These are phyloP conservation scores for Aspergillus olivimuriae DNA, from an alignment of 495 filamentous ascomycete genomes.

Conservation along the genomic window DNA sequence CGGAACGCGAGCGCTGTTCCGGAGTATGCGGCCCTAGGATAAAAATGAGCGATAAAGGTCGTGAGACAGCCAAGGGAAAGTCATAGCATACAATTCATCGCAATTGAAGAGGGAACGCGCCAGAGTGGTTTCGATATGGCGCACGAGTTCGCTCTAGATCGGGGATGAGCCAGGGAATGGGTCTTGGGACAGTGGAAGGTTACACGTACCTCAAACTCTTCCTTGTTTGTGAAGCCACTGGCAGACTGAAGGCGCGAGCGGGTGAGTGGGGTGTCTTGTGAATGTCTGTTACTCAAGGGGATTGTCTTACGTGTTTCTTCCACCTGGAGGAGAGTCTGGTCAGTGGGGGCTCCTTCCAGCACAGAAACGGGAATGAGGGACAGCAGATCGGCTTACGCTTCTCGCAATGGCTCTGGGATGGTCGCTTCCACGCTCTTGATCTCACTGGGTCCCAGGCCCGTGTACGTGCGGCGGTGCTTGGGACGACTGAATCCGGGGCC, in stretches of 20 bases:
- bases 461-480: constrained; percentile 92
- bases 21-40: constrained; percentile 70
- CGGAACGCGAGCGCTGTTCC: constrained; percentile 87
- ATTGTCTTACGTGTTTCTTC: constrained; percentile 61
- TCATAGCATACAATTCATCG: constrained; percentile 63
- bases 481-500: constrained; percentile 68
- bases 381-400: constrained; percentile 53
- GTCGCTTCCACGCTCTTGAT: constrained; percentile 88
- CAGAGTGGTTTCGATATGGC: constrained; percentile 93
- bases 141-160: constrained; percentile 68
- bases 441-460: constrained; percentile 80
- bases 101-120: constrained; percentile 97
- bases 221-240: constrained; percentile 65
- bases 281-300: background rate
- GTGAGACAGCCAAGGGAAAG: background rate
- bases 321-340: constrained; percentile 46
- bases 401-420: constrained; percentile 84
- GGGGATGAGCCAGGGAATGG: constrained; percentile 1
- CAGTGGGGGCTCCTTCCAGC: constrained; percentile 5
- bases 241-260: too few species aligned
- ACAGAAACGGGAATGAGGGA: background rate
- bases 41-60: background rate
- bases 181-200: background rate
- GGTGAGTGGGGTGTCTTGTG: background rate
- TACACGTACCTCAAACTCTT: constrained; percentile 57